Percentiles rank a stretch among this genome's conserved stretches.
phyloP scores from a whole-genome alignment of 352 stramenopile genomes.

The Pilasporangium apinafurcum region DNA sequence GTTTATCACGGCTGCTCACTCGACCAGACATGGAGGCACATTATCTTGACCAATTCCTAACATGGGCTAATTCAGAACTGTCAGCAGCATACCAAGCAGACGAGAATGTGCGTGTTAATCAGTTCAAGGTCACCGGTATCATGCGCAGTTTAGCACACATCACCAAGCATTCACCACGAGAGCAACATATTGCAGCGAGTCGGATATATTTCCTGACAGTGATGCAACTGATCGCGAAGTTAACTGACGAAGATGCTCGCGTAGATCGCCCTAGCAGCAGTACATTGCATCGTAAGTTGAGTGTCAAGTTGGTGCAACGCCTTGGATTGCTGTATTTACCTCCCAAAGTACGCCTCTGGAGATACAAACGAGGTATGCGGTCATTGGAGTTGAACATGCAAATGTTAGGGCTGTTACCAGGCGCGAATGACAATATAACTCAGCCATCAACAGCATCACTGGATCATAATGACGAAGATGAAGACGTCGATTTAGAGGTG shows the following conservation, averaged over 20 bases:
- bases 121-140: conserved; percentile 79
- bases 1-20: conserved; percentile 91
- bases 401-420: conserved; percentile 21
- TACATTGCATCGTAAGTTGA: conserved; percentile 90
- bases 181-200: conserved; percentile 63
- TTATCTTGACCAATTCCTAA: conserved; percentile 89
- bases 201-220: conserved; percentile 69
- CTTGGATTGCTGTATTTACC: conserved; percentile 93
- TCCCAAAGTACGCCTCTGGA: conserved; percentile 92
- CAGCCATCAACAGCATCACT: neutral
- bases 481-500: conserved; percentile 63
- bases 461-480: conserved; percentile 14
- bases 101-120: conserved; percentile 33
- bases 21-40: conserved; percentile 93
- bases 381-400: conserved; percentile 92
- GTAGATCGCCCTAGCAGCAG: conserved; percentile 42
- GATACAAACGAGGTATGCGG: conserved; percentile 92
- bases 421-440: neutral
- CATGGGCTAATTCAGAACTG: conserved; percentile 80
- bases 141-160: conserved; percentile 79
- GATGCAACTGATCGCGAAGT: conserved; percentile 57
- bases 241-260: conserved; percentile 45
- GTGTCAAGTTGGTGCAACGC: conserved; percentile 96
- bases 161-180: conserved; percentile 67
- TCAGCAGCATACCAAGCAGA: conserved; percentile 13